Percentiles rank a stretch among this genome's conserved stretches.
These are phyloP conservation scores for Themeda triandra DNA, from an alignment of 176 grass and related monocot genomes.

Conservation along the genomic window DNA sequence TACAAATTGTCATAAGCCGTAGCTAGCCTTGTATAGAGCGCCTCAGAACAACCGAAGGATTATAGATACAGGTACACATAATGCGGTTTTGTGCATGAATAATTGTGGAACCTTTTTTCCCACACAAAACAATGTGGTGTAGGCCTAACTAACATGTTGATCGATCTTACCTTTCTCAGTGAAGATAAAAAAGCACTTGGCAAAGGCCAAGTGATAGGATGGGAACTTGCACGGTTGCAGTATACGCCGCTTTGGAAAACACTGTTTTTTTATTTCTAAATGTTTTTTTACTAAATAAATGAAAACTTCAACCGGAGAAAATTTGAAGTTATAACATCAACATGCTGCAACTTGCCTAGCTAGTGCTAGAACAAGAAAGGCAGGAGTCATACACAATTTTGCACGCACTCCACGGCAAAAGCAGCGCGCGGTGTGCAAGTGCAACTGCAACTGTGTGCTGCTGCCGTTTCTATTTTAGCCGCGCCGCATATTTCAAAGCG, in stretches of 20 bases:
- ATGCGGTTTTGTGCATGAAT: not conserved
- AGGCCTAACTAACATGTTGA: not conserved
- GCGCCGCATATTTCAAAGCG: not conserved
- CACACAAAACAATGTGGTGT: not conserved
- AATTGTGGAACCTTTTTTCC: not conserved
- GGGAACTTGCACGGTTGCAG: not conserved
- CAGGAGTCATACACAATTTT: too few species aligned
- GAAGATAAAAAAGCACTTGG: not conserved
- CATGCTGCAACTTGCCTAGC: not conserved
- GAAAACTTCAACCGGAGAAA: not conserved
- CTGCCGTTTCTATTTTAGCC: too few species aligned
- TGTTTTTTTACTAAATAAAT: not conserved
- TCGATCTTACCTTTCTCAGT: not conserved
- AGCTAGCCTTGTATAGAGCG: too few species aligned
- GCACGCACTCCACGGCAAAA: too few species aligned
- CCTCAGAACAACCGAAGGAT: too few species aligned
- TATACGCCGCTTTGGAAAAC: not conserved
- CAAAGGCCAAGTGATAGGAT: not conserved
- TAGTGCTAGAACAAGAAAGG: too few species aligned
- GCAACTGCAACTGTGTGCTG: too few species aligned
- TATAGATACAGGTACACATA: too few species aligned
- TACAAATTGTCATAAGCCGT: too few species aligned
- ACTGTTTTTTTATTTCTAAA: not conserved
- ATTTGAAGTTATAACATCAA: not conserved
- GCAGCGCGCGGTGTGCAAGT: too few species aligned